These are phyloP conservation scores for Citrus maxima DNA, from an alignment of 345 rosid species.

Conservation along the genomic window DNA sequence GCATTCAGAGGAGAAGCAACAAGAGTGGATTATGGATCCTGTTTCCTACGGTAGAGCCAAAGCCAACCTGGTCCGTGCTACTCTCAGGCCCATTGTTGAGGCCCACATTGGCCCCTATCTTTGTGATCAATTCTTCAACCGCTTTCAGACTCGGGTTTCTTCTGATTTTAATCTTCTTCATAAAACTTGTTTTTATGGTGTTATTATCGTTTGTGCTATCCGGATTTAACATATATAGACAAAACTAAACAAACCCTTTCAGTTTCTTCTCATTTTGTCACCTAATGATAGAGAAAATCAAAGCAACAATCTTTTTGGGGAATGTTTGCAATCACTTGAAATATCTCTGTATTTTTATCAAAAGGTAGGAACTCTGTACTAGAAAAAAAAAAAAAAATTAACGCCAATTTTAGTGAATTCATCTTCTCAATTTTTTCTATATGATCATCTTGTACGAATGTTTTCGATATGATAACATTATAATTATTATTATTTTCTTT, in stretches of 20 bases:
- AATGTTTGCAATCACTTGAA: not conserved
- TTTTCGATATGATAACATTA: too few species aligned
- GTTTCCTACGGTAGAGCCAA: slow-evolving; percentile 50
- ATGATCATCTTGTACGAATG: too few species aligned
- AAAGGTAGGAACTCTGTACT: not conserved
- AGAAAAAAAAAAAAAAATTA: too few species aligned
- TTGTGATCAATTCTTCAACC: slow-evolving; percentile 40
- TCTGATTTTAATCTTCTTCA: slow-evolving; percentile 38
- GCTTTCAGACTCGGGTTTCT: slow-evolving; percentile 39
- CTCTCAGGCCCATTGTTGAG: slow-evolving; percentile 45
- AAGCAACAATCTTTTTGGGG: not conserved
- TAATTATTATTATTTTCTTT: too few species aligned
- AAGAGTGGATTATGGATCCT: slow-evolving; percentile 51
- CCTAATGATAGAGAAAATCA: not conserved
- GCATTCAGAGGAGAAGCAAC: slow-evolving; percentile 42
- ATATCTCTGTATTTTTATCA: not conserved
- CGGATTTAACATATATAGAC: slow-evolving; percentile 21
- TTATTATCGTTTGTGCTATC: slow-evolving; percentile 38
- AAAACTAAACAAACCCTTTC: not conserved
- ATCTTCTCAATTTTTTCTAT: too few species aligned
- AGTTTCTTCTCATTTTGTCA: not conserved
- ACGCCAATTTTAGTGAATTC: too few species aligned
- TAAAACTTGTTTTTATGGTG: slow-evolving; percentile 49
- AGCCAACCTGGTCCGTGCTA: slow-evolving; percentile 52
- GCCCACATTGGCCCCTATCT: slow-evolving; percentile 49